Base-by-base conservation (phyloP, 495 filamentous ascomycete species). In the Podospora fimiseda region DNA sequence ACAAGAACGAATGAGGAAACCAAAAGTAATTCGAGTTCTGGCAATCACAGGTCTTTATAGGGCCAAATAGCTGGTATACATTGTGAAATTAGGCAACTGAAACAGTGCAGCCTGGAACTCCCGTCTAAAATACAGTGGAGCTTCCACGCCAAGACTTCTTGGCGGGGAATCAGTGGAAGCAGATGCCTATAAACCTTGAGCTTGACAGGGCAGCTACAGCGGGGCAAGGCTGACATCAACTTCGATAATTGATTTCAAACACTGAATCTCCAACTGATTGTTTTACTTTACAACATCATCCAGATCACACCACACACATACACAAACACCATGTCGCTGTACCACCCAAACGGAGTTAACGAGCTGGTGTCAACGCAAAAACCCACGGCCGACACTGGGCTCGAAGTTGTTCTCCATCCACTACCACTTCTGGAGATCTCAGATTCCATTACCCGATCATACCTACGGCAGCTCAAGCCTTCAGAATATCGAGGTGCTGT, bases 401-500 rank as follows among this genome's bases (percentile, higher is more conserved):
- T 94, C 15, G 81, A 87, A 58, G 83, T 91, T 23, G 85, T 89
- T 59, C 83, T 99, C 3, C 93, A 99, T 63, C 93, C 93, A 39
- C 84, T 99, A 9, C 89, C 94, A 24, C 83, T 97, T 47, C 88
- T 99, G 70, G 95, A 88, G 16, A 91, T 99, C 55, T 96, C 91
- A 47, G 93, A 99, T 73, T 92, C 90, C 68, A 90, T 96, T 66
- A 94, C 92, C 39, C 82, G 93, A 47, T 90, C 93, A 70, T 87
- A 83, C 13, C 79, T 93, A 38, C 83, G 94, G 23, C 27, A 11
- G 27, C 5, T 33, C 27, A 33, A 6, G 11, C 27, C 27, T 11
- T 5, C 27, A 33, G 6, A 11, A 33, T 33, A 75, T 48, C 67
- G 76, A 40, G 87, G 85, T 0, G 89, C 89, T 3, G 79, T 96